Base-by-base conservation (phyloP, 225 moss, liverwort and hornwort species). In the Bryoerythrophyllum caledonicum region DNA sequence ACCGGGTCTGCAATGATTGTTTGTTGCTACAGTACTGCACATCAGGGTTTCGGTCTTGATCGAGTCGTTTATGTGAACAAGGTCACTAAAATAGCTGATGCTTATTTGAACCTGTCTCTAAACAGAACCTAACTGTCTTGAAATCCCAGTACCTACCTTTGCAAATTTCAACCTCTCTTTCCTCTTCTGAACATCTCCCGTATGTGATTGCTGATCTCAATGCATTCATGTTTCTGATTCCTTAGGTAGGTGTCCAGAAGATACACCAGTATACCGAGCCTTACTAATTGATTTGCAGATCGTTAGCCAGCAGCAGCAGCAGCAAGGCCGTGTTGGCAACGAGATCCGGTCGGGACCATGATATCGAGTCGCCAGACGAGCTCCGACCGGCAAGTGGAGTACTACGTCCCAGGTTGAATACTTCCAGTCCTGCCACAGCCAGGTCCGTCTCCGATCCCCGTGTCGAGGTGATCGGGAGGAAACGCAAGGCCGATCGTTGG, bases 401-500 rank as follows among this genome's bases (percentile, higher is more conserved):
- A 13, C 48, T 2, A n/a, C n/a, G n/a, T 5, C 1, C 65, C 65
- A 38, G 40, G 4, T 20, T 20, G 8, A 21, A 28, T n/a, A 15
- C 15, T 11, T 2, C 5, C 11, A 32, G 2, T 53, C 12, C 1
- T 19, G 15, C 0, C 5, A 1, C 23, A 13, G 59, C 40, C 19
- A 43, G 1, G 20, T 19, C 13, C 13, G 0, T 32, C 19, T 3
- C 0, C 15, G 19, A 4, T 41, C 0, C 15, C 32, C 41, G 14
- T 28, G 19, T 44, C 10, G 32, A 32, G 32, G 32, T 32, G 32
- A 32, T 5, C 32, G 48, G 48, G 61, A 60, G n/a, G 12, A 7
- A 82, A 64, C 78, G 74, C 24, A 78, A 82, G 58, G 64, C 38
- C 7, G 8, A 49, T 61, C 59, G 4, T 34, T 14, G 41, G 60